phyloP scores from a whole-genome alignment of 139 green algal species.

The Micractinium sp. region DNA sequence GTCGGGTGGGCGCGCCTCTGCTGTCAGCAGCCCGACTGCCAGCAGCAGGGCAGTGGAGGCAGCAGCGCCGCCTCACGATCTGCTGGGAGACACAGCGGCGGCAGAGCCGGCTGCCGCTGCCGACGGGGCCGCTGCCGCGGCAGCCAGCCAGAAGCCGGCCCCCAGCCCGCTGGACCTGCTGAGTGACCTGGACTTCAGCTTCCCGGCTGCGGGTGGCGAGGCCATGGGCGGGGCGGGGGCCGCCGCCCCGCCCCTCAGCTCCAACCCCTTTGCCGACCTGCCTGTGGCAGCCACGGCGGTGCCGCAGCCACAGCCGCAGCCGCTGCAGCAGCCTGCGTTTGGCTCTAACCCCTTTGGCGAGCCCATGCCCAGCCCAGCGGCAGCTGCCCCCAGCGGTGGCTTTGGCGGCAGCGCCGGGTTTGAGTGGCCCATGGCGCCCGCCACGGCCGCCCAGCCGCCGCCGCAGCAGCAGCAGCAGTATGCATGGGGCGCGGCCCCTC shows the following conservation, averaged over 20 bases:
- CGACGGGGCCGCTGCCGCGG: neutral
- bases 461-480: neutral
- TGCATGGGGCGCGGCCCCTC: neutral
- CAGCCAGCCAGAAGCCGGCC: neutral
- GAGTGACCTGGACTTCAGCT: constrained; percentile 38
- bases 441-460: neutral
- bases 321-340: neutral
- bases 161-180: constrained; percentile 40
- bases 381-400: neutral
- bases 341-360: constrained; percentile 28
- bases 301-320: neutral
- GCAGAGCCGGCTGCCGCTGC: neutral
- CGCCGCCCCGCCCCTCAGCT: neutral
- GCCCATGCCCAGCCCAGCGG: constrained; percentile 19
- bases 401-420: neutral
- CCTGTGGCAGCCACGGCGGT: neutral
- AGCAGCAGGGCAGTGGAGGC: neutral
- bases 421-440: neutral
- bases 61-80: constrained; percentile 15
- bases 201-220: neutral
- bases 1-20: neutral
- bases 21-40: neutral
- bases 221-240: neutral
- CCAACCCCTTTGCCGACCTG: constrained; percentile 31
- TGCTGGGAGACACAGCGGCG: constrained; percentile 45